Percentiles rank a stretch among this genome's conserved stretches.
Conservation (phyloP, 108 stramenopile species). For the Pseudonitzschia multiseries region DNA sequence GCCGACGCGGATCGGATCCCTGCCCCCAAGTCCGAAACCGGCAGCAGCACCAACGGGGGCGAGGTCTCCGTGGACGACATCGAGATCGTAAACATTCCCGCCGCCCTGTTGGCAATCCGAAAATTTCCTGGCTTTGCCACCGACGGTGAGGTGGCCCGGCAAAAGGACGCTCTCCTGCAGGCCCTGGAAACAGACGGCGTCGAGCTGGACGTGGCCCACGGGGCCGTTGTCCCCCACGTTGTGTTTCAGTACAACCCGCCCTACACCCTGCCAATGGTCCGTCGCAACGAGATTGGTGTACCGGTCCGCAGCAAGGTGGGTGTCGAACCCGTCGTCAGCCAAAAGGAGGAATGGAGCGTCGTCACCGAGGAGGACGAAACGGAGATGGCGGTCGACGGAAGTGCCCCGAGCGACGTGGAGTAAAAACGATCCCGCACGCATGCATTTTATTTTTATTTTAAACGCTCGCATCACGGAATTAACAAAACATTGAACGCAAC, state of each 20-base stretch:
- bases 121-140: conserved; percentile 90
- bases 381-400: conserved; percentile 7
- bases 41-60: background rate
- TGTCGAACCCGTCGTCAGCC: conserved; percentile 1
- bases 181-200: conserved; percentile 71
- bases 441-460: too few species aligned
- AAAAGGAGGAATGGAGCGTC: conserved; percentile 35
- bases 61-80: conserved; percentile 19
- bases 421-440: background rate
- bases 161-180: conserved; percentile 80
- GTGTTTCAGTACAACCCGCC: conserved; percentile 95
- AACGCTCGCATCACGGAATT: background rate
- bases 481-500: too few species aligned
- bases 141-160: conserved; percentile 85
- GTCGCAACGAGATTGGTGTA: conserved; percentile 88
- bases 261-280: conserved; percentile 89
- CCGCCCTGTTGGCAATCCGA: conserved; percentile 70
- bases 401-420: conserved; percentile 26
- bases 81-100: conserved; percentile 65
- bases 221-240: conserved; percentile 66
- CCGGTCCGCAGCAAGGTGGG: conserved; percentile 39
- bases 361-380: conserved; percentile 4
- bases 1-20: too few species aligned
- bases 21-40: background rate
- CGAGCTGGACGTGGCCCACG: conserved; percentile 83